Base-by-base conservation (phyloP, 306 rosid genomes). In the Boehmeria nivea region DNA sequence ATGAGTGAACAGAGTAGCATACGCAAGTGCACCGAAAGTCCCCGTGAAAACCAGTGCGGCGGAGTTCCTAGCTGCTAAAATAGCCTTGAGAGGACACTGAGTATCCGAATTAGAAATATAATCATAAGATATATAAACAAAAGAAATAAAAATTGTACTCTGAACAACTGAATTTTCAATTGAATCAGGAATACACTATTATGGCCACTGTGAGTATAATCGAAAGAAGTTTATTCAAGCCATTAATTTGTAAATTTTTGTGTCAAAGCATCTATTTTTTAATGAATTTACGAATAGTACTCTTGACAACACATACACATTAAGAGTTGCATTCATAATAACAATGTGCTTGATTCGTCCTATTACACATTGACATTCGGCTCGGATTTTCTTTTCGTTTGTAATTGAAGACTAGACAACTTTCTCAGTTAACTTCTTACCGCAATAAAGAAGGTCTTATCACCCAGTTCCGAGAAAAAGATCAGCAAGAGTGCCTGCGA, bases 401-500 rank as follows among this genome's bases (percentile, higher is more conserved):
- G 9, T 10, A 31, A 0, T 31, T 31, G 36, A 31, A 31, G 36
- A 31, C n/a, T 31, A 1, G 36, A 31, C 9, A 10, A 31, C 8
- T 31, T 31, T 31, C 5, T 31, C n/a, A 27, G 8, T 27, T 33
- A 16, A 11, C 13, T 63, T 74, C 91, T 81, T 74, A 91, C 96
- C 21, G 96, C 99, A 67, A 91, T 91, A 71, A 91, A 91, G 75
- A 91, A 91, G 25, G 99, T 91, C 77, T 91, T 91, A 70, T 91
- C 99, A 62, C 99, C 96, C 38, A 91, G 78, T 73, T 91, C 96
- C 18, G 95, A 91, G 78, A 91, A 91, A 85, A 91, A 91, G 17
- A 91, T 87, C 51, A 91, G 84, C 78, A 91, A 82, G 81, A 91
- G 87, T 21, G 96, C 96, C 99, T 87, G 87, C 54, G 42, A 54